Percentiles rank a stretch among this genome's conserved stretches.
These are phyloP conservation scores for Oryza punctata DNA, from an alignment of 176 grass and related monocot genomes.

Conservation along the genomic window DNA sequence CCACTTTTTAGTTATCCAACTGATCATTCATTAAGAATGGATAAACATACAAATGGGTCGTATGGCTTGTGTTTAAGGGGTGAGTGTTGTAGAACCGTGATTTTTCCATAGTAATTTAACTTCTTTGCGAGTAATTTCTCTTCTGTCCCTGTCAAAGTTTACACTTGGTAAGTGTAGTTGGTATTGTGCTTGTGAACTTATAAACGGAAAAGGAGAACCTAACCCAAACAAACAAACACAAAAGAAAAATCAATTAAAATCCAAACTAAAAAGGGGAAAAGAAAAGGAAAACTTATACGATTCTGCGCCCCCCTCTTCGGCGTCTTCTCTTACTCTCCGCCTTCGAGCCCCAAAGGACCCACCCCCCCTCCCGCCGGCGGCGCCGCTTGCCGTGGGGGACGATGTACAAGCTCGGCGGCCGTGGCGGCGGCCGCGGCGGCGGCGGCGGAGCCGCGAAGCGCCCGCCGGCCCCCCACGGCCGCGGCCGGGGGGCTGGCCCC, in stretches of 20 bases:
- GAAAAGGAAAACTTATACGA: slow-evolving; percentile 25
- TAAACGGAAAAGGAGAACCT: not conserved
- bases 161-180: too few species aligned
- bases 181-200: too few species aligned
- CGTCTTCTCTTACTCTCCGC: slow-evolving; percentile 43
- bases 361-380: slow-evolving; percentile 44
- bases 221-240: slow-evolving; percentile 9
- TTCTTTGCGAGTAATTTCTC: too few species aligned
- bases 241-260: slow-evolving; percentile 2
- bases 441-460: slow-evolving; percentile 43
- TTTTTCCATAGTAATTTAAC: too few species aligned
- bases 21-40: too few species aligned
- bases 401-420: slow-evolving; percentile 76
- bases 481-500: slow-evolving; percentile 41
- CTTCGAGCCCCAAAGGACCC: slow-evolving; percentile 35
- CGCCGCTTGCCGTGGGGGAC: slow-evolving; percentile 38
- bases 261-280: slow-evolving; percentile 15
- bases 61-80: too few species aligned
- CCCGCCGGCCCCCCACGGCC: slow-evolving; percentile 40
- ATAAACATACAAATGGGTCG: too few species aligned
- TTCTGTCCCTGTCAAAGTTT: too few species aligned
- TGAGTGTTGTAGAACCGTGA: too few species aligned
- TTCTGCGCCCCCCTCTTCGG: slow-evolving; percentile 47
- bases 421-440: slow-evolving; percentile 50
- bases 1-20: too few species aligned